Conservation (phyloP, 192 early-diverging fungal species). For the Coemansia sp. region DNA sequence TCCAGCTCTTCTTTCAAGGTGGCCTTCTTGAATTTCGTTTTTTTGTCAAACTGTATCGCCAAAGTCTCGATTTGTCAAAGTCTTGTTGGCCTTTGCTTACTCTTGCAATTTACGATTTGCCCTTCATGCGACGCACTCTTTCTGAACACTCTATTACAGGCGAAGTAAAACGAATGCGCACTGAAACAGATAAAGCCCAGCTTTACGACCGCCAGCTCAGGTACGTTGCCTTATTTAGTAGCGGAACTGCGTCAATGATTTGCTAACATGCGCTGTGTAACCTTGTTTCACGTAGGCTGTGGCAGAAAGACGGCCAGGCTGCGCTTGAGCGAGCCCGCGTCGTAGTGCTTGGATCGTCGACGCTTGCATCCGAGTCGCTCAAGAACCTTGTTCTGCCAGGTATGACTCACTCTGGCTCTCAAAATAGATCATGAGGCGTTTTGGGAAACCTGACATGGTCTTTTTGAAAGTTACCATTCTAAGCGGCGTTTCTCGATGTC, state of each 20-base stretch:
- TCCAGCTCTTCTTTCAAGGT: not conserved
- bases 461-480: not conserved
- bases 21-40: not conserved
- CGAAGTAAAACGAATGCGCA: constrained; percentile 43
- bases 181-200: constrained; percentile 36
- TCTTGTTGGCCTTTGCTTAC: not conserved
- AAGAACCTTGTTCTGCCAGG: constrained; percentile 97
- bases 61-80: not conserved
- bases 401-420: constrained; percentile 28
- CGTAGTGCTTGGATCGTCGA: constrained; percentile 80
- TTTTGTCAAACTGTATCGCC: not conserved
- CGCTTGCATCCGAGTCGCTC: constrained; percentile 84
- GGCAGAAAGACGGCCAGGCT: constrained; percentile 87
- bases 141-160: constrained; percentile 11
- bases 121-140: constrained; percentile 39
- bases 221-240: constrained; percentile 9
- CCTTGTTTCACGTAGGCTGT: constrained; percentile 67
- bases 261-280: not conserved
- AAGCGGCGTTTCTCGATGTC: not conserved
- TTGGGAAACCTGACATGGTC: not conserved
- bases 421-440: not conserved
- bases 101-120: not conserved
- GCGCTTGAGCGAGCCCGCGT: constrained; percentile 82
- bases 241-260: not conserved
- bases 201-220: constrained; percentile 52